Conservation (phyloP, 306 rosid genomes). For the Vicia villosa region DNA sequence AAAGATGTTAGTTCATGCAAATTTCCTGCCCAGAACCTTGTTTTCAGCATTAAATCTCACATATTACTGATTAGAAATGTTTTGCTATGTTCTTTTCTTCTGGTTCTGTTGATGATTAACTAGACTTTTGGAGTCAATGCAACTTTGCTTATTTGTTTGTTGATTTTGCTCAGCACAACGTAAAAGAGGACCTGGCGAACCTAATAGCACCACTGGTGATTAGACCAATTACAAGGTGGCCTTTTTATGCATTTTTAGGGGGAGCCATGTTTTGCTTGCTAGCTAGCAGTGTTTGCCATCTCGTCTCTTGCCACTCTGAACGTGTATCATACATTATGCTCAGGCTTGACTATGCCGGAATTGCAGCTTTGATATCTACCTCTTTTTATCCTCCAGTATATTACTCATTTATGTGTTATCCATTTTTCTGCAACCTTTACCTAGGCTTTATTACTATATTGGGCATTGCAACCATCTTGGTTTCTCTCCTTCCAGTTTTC, state of each 20-base stretch:
- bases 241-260: conserved; percentile 85
- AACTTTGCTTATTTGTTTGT: conserved; percentile 33
- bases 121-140: conserved; percentile 21
- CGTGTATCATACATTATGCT: conserved; percentile 84
- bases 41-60: not conserved
- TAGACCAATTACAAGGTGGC: conserved; percentile 95
- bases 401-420: conserved; percentile 96
- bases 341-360: conserved; percentile 97
- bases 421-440: conserved; percentile 89
- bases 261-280: conserved; percentile 99
- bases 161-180: conserved; percentile 58
- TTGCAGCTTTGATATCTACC: conserved; percentile 92
- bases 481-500: conserved; percentile 85
- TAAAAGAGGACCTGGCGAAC: conserved; percentile 82
- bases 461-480: conserved; percentile 69
- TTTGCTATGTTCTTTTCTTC: not conserved
- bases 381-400: conserved; percentile 94
- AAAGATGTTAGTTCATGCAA: conserved; percentile 18
- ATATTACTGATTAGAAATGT: not conserved
- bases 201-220: conserved; percentile 72
- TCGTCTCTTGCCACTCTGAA: conserved; percentile 88
- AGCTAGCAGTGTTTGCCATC: conserved; percentile 92
- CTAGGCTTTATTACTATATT: conserved; percentile 74
- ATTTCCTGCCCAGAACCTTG: not conserved
- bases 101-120: conserved; percentile 29